Percentiles rank a stretch among this genome's conserved stretches.
Evolutionary conservation across 2,329 filamentous ascomycete genomes (phyloP).

Genomic region (Xylariales sp.): DNA sequence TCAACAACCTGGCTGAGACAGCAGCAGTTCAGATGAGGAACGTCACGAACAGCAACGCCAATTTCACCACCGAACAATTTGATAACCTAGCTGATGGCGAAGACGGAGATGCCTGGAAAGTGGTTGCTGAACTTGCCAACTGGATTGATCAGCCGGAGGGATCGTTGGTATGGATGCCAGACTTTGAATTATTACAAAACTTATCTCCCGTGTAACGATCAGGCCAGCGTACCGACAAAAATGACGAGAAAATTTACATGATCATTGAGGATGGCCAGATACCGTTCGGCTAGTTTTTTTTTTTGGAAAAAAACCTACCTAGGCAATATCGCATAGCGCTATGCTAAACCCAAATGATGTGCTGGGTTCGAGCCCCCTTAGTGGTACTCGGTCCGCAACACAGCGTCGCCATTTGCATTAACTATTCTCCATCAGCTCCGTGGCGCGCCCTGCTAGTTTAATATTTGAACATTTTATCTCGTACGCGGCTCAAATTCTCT

Average conservation of each 20-base stretch:
- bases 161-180: slow-evolving; percentile 48
- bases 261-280: background rate
- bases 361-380: too few relatives aligned
- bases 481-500: too few relatives aligned
- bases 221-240: background rate
- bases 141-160: slow-evolving; percentile 49
- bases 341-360: too few relatives aligned
- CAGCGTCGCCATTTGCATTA: too few relatives aligned
- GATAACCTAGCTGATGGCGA: slow-evolving; percentile 35
- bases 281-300: background rate
- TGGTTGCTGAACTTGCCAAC: slow-evolving; percentile 48
- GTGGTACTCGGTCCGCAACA: too few relatives aligned
- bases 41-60: slow-evolving; percentile 46
- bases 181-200: slow-evolving; percentile 48
- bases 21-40: slow-evolving; percentile 49
- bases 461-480: too few relatives aligned
- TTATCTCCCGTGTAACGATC: slow-evolving; percentile 37
- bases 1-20: slow-evolving; percentile 54
- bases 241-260: background rate
- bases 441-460: too few relatives aligned
- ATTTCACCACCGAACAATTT: slow-evolving; percentile 31
- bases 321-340: too few relatives aligned
- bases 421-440: too few relatives aligned
- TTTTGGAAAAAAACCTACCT: too few relatives aligned
- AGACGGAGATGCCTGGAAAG: slow-evolving; percentile 43